These are phyloP conservation scores for Castanospermum australe DNA, from an alignment of 306 rosid genomes.

Conservation along the genomic window DNA sequence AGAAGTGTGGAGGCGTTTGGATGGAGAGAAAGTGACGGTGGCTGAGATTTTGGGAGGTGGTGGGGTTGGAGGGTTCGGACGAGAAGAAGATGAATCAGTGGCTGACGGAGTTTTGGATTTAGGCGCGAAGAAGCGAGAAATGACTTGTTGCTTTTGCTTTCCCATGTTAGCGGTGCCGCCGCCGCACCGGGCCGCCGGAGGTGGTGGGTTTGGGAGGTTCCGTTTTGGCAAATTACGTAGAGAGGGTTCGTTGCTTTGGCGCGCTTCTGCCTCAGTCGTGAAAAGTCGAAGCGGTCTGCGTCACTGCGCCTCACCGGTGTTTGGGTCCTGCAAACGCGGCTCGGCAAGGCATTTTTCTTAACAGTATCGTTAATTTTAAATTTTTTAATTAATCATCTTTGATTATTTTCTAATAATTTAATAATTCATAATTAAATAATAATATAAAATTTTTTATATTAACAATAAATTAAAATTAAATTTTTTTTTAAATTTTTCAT, in stretches of 20 bases:
- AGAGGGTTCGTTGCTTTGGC: slow-evolving; percentile 39
- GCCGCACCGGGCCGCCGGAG: not conserved
- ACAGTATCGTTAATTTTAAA: too few species aligned
- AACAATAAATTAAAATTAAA: too few species aligned
- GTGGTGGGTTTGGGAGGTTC: not conserved
- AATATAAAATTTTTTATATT: too few species aligned
- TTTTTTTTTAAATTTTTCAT: too few species aligned
- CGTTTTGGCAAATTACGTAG: not conserved
- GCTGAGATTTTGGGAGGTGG: slow-evolving; percentile 81
- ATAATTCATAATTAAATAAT: too few species aligned
- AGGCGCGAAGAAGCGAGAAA: slow-evolving; percentile 90
- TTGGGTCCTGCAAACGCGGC: too few species aligned
- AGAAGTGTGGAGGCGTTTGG: slow-evolving; percentile 75
- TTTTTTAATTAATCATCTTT: too few species aligned
- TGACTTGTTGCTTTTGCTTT: slow-evolving; percentile 82
- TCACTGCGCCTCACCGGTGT: too few species aligned
- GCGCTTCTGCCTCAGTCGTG: too few species aligned
- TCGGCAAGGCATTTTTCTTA: too few species aligned
- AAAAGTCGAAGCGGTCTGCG: too few species aligned
- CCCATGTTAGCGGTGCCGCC: slow-evolving; percentile 47
- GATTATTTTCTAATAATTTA: too few species aligned
- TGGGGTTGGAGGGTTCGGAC: slow-evolving; percentile 39
- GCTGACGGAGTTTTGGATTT: slow-evolving; percentile 46
- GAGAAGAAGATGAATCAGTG: slow-evolving; percentile 30
- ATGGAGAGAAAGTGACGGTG: slow-evolving; percentile 73